Conservation (phyloP, 108 stramenopile species). For the Cyclotella baltica region DNA sequence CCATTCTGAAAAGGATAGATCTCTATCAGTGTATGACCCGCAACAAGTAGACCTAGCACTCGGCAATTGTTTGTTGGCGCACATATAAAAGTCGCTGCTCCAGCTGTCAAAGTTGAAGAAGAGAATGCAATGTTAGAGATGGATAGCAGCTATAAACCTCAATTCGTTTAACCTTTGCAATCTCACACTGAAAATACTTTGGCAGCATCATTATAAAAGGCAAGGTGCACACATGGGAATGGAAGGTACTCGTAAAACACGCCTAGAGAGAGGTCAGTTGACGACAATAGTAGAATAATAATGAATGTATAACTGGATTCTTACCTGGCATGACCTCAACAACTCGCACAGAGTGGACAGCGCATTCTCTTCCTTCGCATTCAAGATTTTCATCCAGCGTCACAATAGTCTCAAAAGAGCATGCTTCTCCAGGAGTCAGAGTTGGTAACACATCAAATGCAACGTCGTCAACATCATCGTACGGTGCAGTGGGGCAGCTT, state of each 20-base stretch:
- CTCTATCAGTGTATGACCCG: slow-evolving; percentile 18
- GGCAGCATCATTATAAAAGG: slow-evolving; percentile 51
- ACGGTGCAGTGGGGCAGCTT: slow-evolving; percentile 10
- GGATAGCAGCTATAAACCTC: too few species aligned
- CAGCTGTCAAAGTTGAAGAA: too few species aligned
- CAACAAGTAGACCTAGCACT: slow-evolving; percentile 37
- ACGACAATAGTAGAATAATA: too few species aligned
- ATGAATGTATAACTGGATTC: too few species aligned
- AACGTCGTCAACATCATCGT: slow-evolving; percentile 34
- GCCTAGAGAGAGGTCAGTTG: too few species aligned
- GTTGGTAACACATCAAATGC: slow-evolving; percentile 34
- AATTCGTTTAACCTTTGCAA: too few species aligned
- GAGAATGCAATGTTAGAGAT: neutral
- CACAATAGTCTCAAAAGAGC: slow-evolving; percentile 32
- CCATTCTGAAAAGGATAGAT: neutral
- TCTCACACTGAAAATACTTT: slow-evolving; percentile 31
- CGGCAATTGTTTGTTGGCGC: slow-evolving; percentile 36
- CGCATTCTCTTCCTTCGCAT: slow-evolving; percentile 43
- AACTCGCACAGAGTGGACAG: slow-evolving; percentile 45
- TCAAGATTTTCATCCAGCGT: slow-evolving; percentile 36
- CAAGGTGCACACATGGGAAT: slow-evolving; percentile 62
- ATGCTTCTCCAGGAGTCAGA: slow-evolving; percentile 19
- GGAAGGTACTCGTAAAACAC: slow-evolving; percentile 68
- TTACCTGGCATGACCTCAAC: slow-evolving; percentile 45
- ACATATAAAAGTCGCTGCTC: slow-evolving; percentile 11